These are phyloP conservation scores for Talaromyces marneffei DNA, from an alignment of 2,329 filamentous ascomycete genomes.

Conservation along the genomic window DNA sequence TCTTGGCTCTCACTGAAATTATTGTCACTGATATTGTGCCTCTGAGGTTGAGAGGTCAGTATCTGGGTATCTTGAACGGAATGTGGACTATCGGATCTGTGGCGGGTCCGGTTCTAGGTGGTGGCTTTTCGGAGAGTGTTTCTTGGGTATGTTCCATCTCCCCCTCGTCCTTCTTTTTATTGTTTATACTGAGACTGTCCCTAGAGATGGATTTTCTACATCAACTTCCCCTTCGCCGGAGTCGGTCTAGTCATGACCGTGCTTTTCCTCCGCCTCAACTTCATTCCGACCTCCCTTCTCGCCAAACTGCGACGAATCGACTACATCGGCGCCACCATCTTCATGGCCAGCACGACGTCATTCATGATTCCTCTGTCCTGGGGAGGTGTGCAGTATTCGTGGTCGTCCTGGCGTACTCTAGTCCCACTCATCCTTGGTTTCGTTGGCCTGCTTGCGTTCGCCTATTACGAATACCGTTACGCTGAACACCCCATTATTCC, in stretches of 20 bases:
- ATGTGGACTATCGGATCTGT: conserved; percentile 37
- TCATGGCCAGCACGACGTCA: conserved; percentile 23
- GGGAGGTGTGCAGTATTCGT: conserved; percentile 27
- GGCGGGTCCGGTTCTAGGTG: conserved; percentile 42
- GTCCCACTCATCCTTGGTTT: conserved; percentile 27
- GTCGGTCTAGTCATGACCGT: conserved; percentile 21
- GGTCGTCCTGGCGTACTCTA: conserved; percentile 26
- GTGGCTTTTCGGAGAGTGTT: conserved; percentile 20
- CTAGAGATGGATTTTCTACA: conserved; percentile 38
- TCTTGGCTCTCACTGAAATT: conserved; percentile 38
- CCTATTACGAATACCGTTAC: conserved; percentile 15
- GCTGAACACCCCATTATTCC: conserved; percentile 37
- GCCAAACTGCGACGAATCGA: conserved; percentile 23
- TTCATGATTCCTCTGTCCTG: conserved; percentile 29
- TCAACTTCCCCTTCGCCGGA: conserved; percentile 26
- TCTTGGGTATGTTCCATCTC: conserved; percentile 34
- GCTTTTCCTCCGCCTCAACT: conserved; percentile 24
- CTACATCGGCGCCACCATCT: conserved; percentile 25
- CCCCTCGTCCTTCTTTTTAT: conserved; percentile 41
- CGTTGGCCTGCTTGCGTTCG: conserved; percentile 21
- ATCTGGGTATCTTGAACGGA: conserved; percentile 22
- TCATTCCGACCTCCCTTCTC: conserved; percentile 49
- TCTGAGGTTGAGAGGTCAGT: conserved; percentile 30
- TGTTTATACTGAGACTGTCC: background rate
- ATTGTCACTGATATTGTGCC: conserved; percentile 45